phyloP scores from a whole-genome alignment of 495 filamentous ascomycete species.

The Ramalina intermedia region DNA sequence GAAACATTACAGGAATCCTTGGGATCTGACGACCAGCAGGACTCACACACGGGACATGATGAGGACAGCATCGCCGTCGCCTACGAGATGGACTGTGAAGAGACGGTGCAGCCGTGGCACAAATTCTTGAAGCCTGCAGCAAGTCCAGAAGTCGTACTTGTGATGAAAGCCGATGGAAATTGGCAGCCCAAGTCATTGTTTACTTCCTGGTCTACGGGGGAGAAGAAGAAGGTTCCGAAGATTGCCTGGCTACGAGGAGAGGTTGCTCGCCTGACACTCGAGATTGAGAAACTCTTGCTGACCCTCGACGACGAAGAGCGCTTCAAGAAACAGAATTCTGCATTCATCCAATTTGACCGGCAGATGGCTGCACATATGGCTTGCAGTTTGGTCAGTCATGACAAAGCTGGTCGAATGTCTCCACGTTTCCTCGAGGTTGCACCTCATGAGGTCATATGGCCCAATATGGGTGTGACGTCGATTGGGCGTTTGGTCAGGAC shows the following conservation, averaged over 20 bases:
- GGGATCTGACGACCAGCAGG: constrained; percentile 1
- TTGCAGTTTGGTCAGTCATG: constrained; percentile 80
- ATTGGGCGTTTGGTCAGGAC: constrained; percentile 74
- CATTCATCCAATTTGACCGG: constrained; percentile 97
- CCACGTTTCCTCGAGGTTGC: constrained; percentile 85
- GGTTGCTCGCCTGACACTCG: constrained; percentile 73
- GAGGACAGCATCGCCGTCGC: constrained; percentile 5
- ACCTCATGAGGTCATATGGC: constrained; percentile 89
- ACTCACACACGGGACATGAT: neutral
- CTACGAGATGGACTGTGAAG: constrained; percentile 10
- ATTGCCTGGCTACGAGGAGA: constrained; percentile 85
- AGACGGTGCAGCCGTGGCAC: constrained; percentile 10
- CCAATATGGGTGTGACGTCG: constrained; percentile 93
- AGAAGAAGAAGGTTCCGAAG: constrained; percentile 69
- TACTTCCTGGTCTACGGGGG: constrained; percentile 8
- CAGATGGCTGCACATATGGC: constrained; percentile 97
- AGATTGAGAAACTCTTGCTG: constrained; percentile 81
- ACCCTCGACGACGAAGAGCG: constrained; percentile 72
- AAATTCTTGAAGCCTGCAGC: constrained; percentile 9
- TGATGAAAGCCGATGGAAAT: constrained; percentile 4
- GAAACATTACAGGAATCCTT: constrained; percentile 4
- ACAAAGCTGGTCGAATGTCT: constrained; percentile 84
- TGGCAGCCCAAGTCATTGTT: constrained; percentile 14
- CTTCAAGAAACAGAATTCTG: constrained; percentile 62
- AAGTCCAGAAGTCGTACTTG: constrained; percentile 6